Base-by-base conservation (phyloP, 306 rosid species). In the Cucurbita moschata region DNA sequence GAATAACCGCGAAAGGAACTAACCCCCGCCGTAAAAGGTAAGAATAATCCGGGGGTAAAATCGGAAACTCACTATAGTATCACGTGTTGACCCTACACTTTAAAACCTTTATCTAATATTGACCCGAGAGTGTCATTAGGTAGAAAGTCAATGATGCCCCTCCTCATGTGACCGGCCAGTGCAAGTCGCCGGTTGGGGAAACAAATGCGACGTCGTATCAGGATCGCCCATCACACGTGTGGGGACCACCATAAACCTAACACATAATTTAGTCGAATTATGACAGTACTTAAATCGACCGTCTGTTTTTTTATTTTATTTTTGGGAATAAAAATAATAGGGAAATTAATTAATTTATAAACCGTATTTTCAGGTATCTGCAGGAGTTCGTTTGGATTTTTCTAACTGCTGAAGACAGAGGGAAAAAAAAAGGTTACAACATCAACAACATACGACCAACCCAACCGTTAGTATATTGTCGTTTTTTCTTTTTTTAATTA, bases 21-120 rank as follows among this genome's bases (percentile, higher is more conserved):
- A 78, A 82, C 85, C 78, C 84, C 78, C 70, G 85, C 81, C 85
- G 78, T 51, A 19, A 67, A 77, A 67, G 89, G 86, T 82, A 55
- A 68, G 77, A 50, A 15, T 38, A 4, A 39, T 30, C 7, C 2
- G 8, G 56, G 85, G 82, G 76, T 72, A 78, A 39, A 46, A 49
- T 30, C 39, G 77, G 78, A 73, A 68, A 54, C 19, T 40, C 3
- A 26, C 12, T 37, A 43, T 5, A 0, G 11, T 78, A 12, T 9
- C 57, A 52, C 26, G 2, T 18, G 42, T 30, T 50, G 26, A 21
- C 57, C 44, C 13, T 70, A 49, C 78, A n/a, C 69, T 54, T 49
- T 0, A 14, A 14, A 8, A 0, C 7, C 71, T 50, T 81, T 73
- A 3, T 19, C 14, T 49, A 3, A 18, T 67, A 54, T 46, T 18